These are phyloP conservation scores for Metschnikowia reukaufii DNA, from an alignment of 805 yeast genomes.

Conservation along the genomic window DNA sequence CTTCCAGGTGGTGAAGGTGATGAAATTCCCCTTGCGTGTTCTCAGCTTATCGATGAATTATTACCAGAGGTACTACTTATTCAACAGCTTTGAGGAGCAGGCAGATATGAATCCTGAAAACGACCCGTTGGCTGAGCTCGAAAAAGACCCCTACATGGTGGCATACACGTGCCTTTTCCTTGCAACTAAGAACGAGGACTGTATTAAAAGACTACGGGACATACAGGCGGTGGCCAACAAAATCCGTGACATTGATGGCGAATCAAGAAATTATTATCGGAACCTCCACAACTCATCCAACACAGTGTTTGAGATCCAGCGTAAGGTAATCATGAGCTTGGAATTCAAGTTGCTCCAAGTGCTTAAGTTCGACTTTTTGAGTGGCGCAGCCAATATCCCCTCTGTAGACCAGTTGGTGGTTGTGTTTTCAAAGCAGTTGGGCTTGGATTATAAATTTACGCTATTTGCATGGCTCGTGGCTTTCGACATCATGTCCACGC, in stretches of 20 bases:
- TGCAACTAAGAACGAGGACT: slow-evolving; percentile 80
- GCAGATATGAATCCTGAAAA: slow-evolving; percentile 23
- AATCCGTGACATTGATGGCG: slow-evolving; percentile 36
- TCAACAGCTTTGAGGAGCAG: slow-evolving; percentile 53
- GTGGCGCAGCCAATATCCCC: slow-evolving; percentile 43
- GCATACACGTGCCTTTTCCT: slow-evolving; percentile 67
- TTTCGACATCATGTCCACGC: slow-evolving; percentile 72
- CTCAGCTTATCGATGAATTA: slow-evolving; percentile 69
- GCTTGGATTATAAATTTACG: slow-evolving; percentile 47
- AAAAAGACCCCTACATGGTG: slow-evolving; percentile 54
- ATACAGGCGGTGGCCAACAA: slow-evolving; percentile 52
- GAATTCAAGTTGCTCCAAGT: slow-evolving; percentile 78
- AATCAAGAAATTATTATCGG: slow-evolving; percentile 28
- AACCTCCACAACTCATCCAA: slow-evolving; percentile 14
- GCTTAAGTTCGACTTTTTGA: slow-evolving; percentile 76
- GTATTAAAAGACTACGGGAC: slow-evolving; percentile 71
- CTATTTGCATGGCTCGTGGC: slow-evolving; percentile 70
- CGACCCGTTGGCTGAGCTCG: slow-evolving; percentile 25
- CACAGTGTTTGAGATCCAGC: slow-evolving; percentile 48
- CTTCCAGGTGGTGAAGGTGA: slow-evolving; percentile 48
- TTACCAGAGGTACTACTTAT: slow-evolving; percentile 68
- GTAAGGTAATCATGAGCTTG: slow-evolving; percentile 53
- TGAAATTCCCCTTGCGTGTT: slow-evolving; percentile 70
- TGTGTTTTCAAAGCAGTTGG: slow-evolving; percentile 54
- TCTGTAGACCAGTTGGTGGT: slow-evolving; percentile 64